Base-by-base conservation (phyloP, 345 rosid species). In the Gossypium stocksii region DNA sequence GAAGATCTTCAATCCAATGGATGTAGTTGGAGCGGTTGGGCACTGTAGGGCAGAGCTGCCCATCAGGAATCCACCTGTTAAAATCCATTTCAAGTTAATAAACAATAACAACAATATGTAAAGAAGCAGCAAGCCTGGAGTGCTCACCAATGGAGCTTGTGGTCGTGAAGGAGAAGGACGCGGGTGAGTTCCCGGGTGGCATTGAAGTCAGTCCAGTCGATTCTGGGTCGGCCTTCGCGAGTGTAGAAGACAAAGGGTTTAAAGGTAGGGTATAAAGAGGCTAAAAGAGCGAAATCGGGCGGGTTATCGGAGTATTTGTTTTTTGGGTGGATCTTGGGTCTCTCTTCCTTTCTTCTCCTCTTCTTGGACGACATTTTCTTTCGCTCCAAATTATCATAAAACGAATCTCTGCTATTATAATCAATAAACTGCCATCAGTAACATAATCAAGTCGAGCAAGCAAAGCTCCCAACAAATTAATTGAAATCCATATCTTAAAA, bases 31-130 rank as follows among this genome's bases (percentile, higher is more conserved):
- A 95, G 73, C 96, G 87, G 78, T 95, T 93, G 17, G 97, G 98
- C 49, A 95, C 94, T 0, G 98, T 91, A 15, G 97, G 98, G 80
- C 99, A 95, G 44, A 95, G 98, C 60, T 95, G 97, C 29, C 94
- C 96, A 59, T 93, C 94, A 34, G 99, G 97, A 81, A 95, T 91
- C 98, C 98, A 95, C 97, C 98, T 92, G 77, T 34, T 19, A 75
- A 45, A 61, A 69, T 29, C 43, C 64, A 63, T 41, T 45, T 69
- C 61, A 70, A 7, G n/a, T 56, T 56, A 8, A 73, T 13, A 72
- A 41, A 27, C 51, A n/a, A 34, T 23, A 69, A 53, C 48, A 29
- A 16, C 57, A 58, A 25, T 11, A 25, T 2, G 9, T 5, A 73
- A 17, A 66, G 63, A 58, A 29, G 41, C 23, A 54, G 60, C 9